Conservation (phyloP, 257 asterid genomes). For the Mitragyna speciosa region DNA sequence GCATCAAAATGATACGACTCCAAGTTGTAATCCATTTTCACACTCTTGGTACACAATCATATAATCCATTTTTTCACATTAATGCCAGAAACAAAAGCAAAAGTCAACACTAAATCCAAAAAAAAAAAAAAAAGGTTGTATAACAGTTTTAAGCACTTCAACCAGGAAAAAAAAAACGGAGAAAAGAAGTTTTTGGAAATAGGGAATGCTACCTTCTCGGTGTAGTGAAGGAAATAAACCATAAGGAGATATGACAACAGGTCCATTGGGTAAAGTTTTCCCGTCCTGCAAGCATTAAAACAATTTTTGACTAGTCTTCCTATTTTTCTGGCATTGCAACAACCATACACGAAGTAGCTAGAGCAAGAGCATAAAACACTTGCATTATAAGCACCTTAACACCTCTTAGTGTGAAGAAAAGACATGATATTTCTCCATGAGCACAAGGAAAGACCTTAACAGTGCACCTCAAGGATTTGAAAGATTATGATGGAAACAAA, state of each 20-base stretch:
- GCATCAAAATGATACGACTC: neutral
- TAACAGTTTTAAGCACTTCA: neutral
- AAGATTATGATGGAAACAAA: neutral
- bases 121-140: neutral
- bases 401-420: neutral
- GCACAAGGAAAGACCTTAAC: neutral
- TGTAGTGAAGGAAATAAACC: constrained; percentile 92
- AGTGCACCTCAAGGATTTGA: neutral
- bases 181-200: constrained; percentile 5
- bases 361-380: neutral
- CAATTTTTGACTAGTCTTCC: neutral
- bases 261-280: constrained; percentile 90
- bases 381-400: constrained; percentile 1
- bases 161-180: neutral
- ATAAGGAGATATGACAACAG: constrained; percentile 98
- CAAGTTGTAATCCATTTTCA: no score
- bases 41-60: no score
- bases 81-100: neutral
- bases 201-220: constrained; percentile 69
- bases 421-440: neutral
- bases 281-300: constrained; percentile 68
- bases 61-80: neutral
- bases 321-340: neutral
- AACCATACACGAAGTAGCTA: neutral
- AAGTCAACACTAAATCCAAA: neutral